These are phyloP conservation scores for Sanghuangporus sanghuang DNA, from an alignment of 1,284 basidiomycete species.

Conservation along the genomic window DNA sequence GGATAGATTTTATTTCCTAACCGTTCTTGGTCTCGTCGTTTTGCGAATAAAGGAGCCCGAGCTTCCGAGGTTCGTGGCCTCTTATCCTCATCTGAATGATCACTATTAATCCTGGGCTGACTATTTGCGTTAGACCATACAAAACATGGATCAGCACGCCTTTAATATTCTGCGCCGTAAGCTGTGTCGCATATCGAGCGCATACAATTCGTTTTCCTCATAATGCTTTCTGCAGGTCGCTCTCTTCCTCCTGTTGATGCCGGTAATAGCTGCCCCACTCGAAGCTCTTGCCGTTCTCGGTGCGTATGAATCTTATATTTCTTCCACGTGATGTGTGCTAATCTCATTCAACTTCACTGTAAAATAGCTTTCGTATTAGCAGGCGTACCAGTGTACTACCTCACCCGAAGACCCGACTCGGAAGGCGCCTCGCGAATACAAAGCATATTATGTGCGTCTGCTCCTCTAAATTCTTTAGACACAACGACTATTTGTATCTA, in stretches of 20 bases:
- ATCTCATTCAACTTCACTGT: neutral
- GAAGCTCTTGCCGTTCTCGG: constrained; percentile 85
- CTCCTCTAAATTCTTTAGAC: neutral
- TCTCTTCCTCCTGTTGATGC: constrained; percentile 92
- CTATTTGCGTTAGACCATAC: constrained; percentile 61
- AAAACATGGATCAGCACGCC: constrained; percentile 90
- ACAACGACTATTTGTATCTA: neutral
- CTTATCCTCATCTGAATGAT: neutral
- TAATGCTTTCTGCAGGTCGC: constrained; percentile 53
- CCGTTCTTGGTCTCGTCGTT: constrained; percentile 85
- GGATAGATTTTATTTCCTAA: constrained; percentile 74
- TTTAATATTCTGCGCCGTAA: constrained; percentile 82
- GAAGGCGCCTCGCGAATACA: constrained; percentile 38
- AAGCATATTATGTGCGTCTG: constrained; percentile 41
- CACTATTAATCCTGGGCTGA: neutral
- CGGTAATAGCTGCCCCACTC: constrained; percentile 87
- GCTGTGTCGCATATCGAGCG: constrained; percentile 24
- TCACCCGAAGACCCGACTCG: constrained; percentile 50
- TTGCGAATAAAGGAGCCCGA: constrained; percentile 89
- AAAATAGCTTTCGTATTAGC: constrained; percentile 58
- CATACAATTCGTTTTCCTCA: neutral
- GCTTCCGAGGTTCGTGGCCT: constrained; percentile 59
- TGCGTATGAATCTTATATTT: constrained; percentile 28
- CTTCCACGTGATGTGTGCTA: neutral
- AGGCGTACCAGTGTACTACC: constrained; percentile 82